Evolutionary conservation across 768 basidiomycete species (phyloP).

Genomic region (Pleurotus tuoliensis): DNA sequence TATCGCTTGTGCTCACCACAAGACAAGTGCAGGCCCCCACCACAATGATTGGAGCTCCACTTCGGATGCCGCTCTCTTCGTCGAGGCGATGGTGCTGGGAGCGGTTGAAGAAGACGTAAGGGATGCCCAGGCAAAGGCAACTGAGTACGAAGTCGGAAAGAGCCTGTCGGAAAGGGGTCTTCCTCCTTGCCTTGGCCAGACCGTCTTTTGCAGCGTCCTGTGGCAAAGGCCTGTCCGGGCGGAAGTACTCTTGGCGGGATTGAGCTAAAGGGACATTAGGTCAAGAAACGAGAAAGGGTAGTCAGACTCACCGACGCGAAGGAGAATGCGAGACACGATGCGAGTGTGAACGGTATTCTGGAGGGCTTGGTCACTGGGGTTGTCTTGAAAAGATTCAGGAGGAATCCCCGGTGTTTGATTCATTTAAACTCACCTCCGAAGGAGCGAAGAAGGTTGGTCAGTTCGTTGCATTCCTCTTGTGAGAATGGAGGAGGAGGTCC

Average conservation of each 20-base stretch:
- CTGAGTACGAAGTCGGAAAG: conserved; percentile 57
- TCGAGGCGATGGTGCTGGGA: conserved; percentile 46
- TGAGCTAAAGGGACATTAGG: conserved; percentile 34
- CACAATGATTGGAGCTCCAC: conserved; percentile 55
- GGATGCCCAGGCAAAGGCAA: conserved; percentile 71
- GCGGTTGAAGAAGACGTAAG: conserved; percentile 67
- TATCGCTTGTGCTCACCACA: conserved; percentile 39
- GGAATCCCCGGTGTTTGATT: not conserved
- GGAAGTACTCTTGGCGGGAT: conserved; percentile 71
- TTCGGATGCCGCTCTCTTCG: conserved; percentile 53
- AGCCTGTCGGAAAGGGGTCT: conserved; percentile 42
- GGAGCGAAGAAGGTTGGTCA: conserved; percentile 55
- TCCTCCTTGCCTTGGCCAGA: conserved; percentile 20
- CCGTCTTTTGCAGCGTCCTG: conserved; percentile 35
- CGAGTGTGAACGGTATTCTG: conserved; percentile 54
- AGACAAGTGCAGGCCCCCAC: conserved; percentile 64
- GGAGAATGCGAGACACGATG: conserved; percentile 62
- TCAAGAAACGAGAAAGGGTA: not conserved
- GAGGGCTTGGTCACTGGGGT: conserved; percentile 35
- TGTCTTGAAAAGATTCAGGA: conserved; percentile 13
- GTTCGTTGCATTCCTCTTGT: conserved; percentile 74
- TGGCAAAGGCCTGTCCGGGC: conserved; percentile 64
- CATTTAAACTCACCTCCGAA: conserved; percentile 18
- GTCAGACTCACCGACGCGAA: conserved; percentile 56
- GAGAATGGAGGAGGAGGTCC: conserved; percentile 63